phyloP scores from a whole-genome alignment of 257 asterid species.

The Solanum peruvianum region DNA sequence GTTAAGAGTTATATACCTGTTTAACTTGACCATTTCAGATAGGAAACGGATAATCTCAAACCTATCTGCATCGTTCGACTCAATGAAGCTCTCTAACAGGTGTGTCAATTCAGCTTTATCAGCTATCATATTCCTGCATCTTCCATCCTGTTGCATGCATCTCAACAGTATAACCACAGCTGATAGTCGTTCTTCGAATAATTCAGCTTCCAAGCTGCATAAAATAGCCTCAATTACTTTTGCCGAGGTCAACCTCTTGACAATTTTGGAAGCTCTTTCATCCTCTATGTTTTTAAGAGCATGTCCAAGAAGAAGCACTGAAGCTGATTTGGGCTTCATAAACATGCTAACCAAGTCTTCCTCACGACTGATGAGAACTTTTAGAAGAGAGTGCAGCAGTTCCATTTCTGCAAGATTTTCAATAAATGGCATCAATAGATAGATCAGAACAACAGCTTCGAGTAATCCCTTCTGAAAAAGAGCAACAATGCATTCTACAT shows the following conservation, averaged over 20 bases:
- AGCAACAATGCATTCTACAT: constrained; percentile 48
- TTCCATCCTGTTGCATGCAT: constrained; percentile 63
- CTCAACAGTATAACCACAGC: constrained; percentile 55
- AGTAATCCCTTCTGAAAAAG: constrained; percentile 60
- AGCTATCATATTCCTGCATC: constrained; percentile 55
- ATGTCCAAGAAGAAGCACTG: constrained; percentile 38
- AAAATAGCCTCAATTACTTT: constrained; percentile 24
- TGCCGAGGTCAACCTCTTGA: constrained; percentile 19
- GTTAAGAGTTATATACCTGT: constrained; percentile 29
- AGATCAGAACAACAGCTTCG: constrained; percentile 62
- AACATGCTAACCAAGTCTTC: constrained; percentile 18
- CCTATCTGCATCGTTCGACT: constrained; percentile 31
- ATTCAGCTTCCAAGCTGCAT: constrained; percentile 33
- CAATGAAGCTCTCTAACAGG: constrained; percentile 38
- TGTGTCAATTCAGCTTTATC: constrained; percentile 41
- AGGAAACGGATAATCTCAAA: constrained; percentile 58
- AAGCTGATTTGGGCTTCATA: constrained; percentile 44
- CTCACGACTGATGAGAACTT: constrained; percentile 14
- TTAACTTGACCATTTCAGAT: constrained; percentile 52
- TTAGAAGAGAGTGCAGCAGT: constrained; percentile 34
- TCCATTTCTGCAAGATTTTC: constrained; percentile 37
- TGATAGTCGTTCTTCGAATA: constrained; percentile 38
- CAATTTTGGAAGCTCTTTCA: constrained; percentile 12
- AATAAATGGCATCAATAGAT: constrained; percentile 30
- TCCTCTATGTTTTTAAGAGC: constrained; percentile 31